Percentiles rank a stretch among this genome's conserved stretches.
These are phyloP conservation scores for Mortierella antarctica DNA, from an alignment of 192 early-diverging fungal genomes.

Conservation along the genomic window DNA sequence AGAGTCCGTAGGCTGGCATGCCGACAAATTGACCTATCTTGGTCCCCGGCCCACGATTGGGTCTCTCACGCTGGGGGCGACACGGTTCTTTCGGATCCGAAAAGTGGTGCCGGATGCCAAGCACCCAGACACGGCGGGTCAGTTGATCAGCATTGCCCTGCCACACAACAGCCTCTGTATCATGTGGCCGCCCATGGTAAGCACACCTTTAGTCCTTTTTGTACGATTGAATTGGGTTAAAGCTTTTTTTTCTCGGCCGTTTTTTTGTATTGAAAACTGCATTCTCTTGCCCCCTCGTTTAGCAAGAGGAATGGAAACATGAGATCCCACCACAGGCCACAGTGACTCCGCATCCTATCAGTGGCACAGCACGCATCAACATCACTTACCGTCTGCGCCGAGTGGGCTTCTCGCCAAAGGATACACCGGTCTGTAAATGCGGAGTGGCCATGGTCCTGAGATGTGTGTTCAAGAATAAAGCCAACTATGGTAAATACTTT, in stretches of 20 bases:
- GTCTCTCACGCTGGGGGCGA: constrained; percentile 55
- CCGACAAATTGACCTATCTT: constrained; percentile 54
- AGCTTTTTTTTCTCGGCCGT: background rate
- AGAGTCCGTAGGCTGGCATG: constrained; percentile 58
- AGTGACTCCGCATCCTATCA: constrained; percentile 49
- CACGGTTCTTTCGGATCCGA: constrained; percentile 56
- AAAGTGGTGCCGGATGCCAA: constrained; percentile 46
- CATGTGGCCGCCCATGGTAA: constrained; percentile 58
- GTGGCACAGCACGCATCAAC: constrained; percentile 54
- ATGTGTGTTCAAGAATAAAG: constrained; percentile 50
- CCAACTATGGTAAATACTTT: constrained; percentile 55
- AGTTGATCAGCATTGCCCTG: constrained; percentile 51
- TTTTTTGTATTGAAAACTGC: background rate
- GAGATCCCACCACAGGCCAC: constrained; percentile 45
- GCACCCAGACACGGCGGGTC: constrained; percentile 36
- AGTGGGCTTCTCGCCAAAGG: constrained; percentile 44
- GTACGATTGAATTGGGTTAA: background rate
- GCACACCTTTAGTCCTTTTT: background rate
- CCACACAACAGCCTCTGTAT: constrained; percentile 58
- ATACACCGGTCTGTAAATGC: constrained; percentile 53
- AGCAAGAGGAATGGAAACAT: constrained; percentile 58
- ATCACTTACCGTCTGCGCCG: constrained; percentile 54
- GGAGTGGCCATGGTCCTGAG: constrained; percentile 50
- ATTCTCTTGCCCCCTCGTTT: background rate
- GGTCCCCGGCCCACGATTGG: constrained; percentile 56